These are phyloP conservation scores for Lentinula boryana DNA, from an alignment of 768 basidiomycete species.

Conservation along the genomic window DNA sequence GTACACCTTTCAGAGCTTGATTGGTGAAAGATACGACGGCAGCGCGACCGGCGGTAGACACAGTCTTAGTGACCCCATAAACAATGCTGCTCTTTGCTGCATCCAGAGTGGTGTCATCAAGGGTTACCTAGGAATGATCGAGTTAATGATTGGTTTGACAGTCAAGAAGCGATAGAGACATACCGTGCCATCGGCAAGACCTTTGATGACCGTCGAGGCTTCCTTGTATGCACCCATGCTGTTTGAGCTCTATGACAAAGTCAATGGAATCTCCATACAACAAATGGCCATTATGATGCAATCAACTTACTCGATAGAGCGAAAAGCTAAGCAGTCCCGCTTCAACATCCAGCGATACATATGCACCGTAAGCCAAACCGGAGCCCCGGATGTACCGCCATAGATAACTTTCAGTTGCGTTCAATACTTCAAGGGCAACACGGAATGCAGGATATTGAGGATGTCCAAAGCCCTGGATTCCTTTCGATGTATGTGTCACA, in stretches of 20 bases:
- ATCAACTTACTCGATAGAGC: slow-evolving; percentile 62
- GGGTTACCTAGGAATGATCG: slow-evolving; percentile 48
- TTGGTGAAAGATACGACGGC: slow-evolving; percentile 82
- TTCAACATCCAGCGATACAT: slow-evolving; percentile 68
- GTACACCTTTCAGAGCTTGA: slow-evolving; percentile 83
- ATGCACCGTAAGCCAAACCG: slow-evolving; percentile 92
- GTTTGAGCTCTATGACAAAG: slow-evolving; percentile 60
- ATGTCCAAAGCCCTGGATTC: slow-evolving; percentile 74
- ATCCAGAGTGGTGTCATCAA: slow-evolving; percentile 79
- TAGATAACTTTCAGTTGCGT: slow-evolving; percentile 90
- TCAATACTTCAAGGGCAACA: slow-evolving; percentile 82
- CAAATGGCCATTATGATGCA: not conserved
- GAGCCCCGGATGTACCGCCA: slow-evolving; percentile 95
- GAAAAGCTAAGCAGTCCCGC: slow-evolving; percentile 70
- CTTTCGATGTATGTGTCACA: slow-evolving; percentile 70
- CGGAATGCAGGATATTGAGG: slow-evolving; percentile 81
- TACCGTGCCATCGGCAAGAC: slow-evolving; percentile 81
- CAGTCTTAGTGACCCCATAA: slow-evolving; percentile 70
- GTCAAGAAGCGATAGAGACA: slow-evolving; percentile 14
- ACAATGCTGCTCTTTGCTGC: slow-evolving; percentile 92
- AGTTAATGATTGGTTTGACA: slow-evolving; percentile 4
- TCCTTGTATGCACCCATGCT: slow-evolving; percentile 75
- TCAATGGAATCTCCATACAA: slow-evolving; percentile 4
- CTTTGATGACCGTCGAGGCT: slow-evolving; percentile 69
- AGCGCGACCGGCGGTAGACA: slow-evolving; percentile 84